Evolutionary conservation across 768 basidiomycete species (phyloP).

Genomic region (Lentinula edodes): DNA sequence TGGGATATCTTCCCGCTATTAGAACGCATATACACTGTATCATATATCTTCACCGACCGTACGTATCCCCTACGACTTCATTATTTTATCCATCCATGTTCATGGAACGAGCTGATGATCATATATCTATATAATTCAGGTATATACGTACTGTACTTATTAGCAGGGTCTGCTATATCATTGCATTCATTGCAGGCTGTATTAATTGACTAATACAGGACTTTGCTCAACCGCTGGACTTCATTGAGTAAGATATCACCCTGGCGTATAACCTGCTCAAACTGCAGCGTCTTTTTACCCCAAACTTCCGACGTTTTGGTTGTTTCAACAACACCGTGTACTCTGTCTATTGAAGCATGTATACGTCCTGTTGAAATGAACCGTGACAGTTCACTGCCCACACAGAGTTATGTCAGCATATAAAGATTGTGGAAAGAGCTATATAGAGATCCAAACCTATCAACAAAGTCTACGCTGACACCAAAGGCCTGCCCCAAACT

Average conservation of each 20-base stretch:
- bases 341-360: conserved; percentile 89
- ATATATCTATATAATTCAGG: not conserved
- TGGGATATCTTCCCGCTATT: not conserved
- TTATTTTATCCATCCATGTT: not conserved
- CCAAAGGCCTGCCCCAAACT: conserved; percentile 86
- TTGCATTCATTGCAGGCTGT: not conserved
- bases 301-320: conserved; percentile 44
- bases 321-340: conserved; percentile 91
- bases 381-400: conserved; percentile 73
- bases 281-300: conserved; percentile 68
- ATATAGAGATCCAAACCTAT: conserved; percentile 50
- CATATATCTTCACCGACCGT: not conserved
- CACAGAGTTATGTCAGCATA: not conserved
- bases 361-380: conserved; percentile 88
- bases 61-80: not conserved
- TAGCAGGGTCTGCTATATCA: not conserved
- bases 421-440: not conserved
- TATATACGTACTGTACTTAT: not conserved
- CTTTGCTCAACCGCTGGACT: conserved; percentile 86
- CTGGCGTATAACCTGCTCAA: conserved; percentile 89
- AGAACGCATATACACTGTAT: not conserved
- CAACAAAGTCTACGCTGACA: conserved; percentile 82
- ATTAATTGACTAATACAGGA: conserved; percentile 45
- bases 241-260: conserved; percentile 86
- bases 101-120: not conserved